Evolutionary conservation across 2,329 filamentous ascomycete genomes (phyloP).

Genomic region (Phialophora expanda): DNA sequence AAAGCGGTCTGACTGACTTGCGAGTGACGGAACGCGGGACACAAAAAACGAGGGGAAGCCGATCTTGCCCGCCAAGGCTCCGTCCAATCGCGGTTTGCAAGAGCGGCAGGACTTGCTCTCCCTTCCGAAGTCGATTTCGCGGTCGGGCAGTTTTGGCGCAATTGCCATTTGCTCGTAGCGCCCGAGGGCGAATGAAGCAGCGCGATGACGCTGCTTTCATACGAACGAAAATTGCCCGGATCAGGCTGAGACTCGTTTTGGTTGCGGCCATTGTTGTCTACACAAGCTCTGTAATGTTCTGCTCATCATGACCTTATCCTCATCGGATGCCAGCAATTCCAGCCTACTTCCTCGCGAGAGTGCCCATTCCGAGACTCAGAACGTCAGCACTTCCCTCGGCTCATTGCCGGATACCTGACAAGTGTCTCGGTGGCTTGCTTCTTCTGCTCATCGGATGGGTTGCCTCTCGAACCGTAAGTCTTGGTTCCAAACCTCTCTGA

Average conservation of each 20-base stretch:
- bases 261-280: constrained; percentile 8
- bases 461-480: neutral
- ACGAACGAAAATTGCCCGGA: constrained; percentile 30
- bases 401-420: constrained; percentile 7
- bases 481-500: neutral
- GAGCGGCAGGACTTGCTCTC: neutral
- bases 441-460: neutral
- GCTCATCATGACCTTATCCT: constrained; percentile 13
- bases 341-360: neutral
- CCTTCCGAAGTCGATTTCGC: constrained; percentile 10
- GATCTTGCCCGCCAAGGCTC: constrained; percentile 12
- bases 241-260: constrained; percentile 26
- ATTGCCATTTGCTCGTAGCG: neutral
- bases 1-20: constrained; percentile 27
- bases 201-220: constrained; percentile 16
- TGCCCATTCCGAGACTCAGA: neutral
- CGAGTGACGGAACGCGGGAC: constrained; percentile 14
- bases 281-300: constrained; percentile 8
- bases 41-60: constrained; percentile 18
- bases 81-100: neutral
- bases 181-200: neutral
- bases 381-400: neutral
- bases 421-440: constrained; percentile 2
- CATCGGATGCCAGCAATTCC: constrained; percentile 8
- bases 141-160: neutral